Base-by-base conservation (phyloP, 805 yeast genomes). In the Starmerella geochares region DNA sequence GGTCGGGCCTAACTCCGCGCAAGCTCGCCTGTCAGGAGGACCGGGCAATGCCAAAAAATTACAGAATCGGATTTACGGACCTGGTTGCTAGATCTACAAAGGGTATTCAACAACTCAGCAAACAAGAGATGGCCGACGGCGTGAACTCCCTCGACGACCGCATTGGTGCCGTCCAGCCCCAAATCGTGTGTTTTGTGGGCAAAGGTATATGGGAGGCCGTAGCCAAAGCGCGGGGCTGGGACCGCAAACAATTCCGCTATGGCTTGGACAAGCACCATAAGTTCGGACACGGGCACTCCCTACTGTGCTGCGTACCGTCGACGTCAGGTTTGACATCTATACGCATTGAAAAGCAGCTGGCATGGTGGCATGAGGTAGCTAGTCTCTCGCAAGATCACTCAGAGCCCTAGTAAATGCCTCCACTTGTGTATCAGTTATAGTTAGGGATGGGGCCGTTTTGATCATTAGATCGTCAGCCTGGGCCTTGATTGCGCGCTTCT, bases 161-260 rank as follows among this genome's bases (percentile, higher is more conserved):
- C 49, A 64, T 83, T 39, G 60, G 60, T 1, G 40, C 32, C 1
- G 53, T 67, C 27, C 49, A 61, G 1, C 78, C 83, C 0, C 55
- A 62, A 25, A 65, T 68, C 29, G 65, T 80, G 0, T 79, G 82
- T 29, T 64, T 83, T 20, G 76, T 83, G 3, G 92, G 92, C 0
- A 80, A 81, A 57, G 86, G 86, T 0, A 80, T 83, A 6, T 83
- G 86, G 86, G 85, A 80, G 48, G 62, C 73, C 2, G 63, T 83
- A 0, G 69, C 74, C 46, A 70, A 67, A 54, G 58, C 57, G 47
- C 51, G 65, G 37, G 59, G 62, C 5, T 68, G 70, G 19, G 59
- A 61, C 35, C 60, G 65, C 54, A 57, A 6, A 24, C 52, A 60
- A 21, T 81, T 82, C 52, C 38, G 56, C 29, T 83, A 81, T 78